A percentile compares a stretch with the other conserved stretches of the same genome.
Conservation (phyloP, 441 rosid species). For the Adansonia grandidieri region DNA sequence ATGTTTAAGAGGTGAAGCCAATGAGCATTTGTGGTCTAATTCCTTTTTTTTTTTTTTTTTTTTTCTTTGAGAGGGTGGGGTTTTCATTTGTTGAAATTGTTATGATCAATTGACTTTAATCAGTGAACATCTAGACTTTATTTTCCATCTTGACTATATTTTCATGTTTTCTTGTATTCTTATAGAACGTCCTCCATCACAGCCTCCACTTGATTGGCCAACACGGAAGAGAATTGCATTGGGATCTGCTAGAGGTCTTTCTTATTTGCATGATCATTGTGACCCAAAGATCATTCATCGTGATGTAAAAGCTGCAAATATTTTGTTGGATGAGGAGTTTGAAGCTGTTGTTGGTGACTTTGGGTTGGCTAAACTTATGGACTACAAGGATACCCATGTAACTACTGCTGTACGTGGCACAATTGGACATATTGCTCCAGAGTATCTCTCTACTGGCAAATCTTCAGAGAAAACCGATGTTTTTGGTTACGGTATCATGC, state of each 20-base stretch:
- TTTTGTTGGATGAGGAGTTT: conserved; percentile 77
- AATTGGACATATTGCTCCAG: conserved; percentile 82
- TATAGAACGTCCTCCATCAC: conserved; percentile 67
- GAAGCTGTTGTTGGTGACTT: conserved; percentile 87
- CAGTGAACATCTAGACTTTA: background rate
- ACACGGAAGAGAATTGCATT: conserved; percentile 67
- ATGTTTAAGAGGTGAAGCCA: background rate
- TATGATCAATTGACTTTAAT: background rate
- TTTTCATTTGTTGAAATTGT: too few species aligned
- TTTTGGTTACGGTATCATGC: conserved; percentile 82
- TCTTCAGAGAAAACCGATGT: conserved; percentile 81
- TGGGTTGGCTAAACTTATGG: conserved; percentile 86
- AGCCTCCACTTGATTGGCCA: conserved; percentile 76
- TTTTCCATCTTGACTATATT: conserved; percentile 3
- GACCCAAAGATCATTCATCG: conserved; percentile 89
- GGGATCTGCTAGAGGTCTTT: conserved; percentile 78
- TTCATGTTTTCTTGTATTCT: conserved; percentile 18
- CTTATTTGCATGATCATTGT: conserved; percentile 83
- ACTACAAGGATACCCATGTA: conserved; percentile 82
- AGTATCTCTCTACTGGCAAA: conserved; percentile 77
- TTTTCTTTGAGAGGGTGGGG: background rate
- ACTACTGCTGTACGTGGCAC: conserved; percentile 85
- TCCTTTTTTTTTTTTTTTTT: background rate
- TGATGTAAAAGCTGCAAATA: conserved; percentile 82
- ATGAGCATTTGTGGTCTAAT: background rate